Conservation (phyloP, 495 filamentous ascomycete genomes). For the Clohesyomyces aquaticus region DNA sequence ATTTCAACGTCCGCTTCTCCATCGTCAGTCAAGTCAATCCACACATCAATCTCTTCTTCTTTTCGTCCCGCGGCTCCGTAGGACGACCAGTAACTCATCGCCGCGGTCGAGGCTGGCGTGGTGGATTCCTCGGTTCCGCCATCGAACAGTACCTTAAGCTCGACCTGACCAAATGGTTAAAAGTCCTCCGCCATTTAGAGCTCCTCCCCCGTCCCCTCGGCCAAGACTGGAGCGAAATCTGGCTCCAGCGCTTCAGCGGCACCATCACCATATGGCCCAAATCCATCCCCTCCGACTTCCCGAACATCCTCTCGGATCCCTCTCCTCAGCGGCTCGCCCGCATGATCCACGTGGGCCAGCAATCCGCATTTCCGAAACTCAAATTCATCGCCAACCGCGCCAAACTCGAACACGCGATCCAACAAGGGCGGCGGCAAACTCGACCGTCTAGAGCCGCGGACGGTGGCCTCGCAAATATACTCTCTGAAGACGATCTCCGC, state of each 20-base stretch:
- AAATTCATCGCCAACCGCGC: constrained; percentile 87
- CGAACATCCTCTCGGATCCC: constrained; percentile 83
- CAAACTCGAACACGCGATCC: constrained; percentile 78
- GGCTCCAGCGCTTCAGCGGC: constrained; percentile 91
- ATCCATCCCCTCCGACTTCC: constrained; percentile 73
- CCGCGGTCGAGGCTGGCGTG: constrained; percentile 90
- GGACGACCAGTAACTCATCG: constrained; percentile 94
- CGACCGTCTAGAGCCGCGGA: constrained; percentile 33
- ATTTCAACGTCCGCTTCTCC: constrained; percentile 97
- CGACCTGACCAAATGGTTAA: constrained; percentile 94
- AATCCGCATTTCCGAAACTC: constrained; percentile 84
- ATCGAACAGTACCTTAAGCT: constrained; percentile 93
- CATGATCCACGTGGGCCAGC: constrained; percentile 88
- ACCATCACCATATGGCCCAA: constrained; percentile 97
- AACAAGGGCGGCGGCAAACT: constrained; percentile 68
- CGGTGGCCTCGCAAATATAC: constrained; percentile 26
- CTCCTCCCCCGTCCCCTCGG: constrained; percentile 87
- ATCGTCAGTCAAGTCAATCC: constrained; percentile 97
- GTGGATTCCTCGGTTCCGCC: constrained; percentile 89
- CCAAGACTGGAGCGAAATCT: constrained; percentile 95
- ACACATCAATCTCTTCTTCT: constrained; percentile 98
- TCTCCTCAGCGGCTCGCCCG: constrained; percentile 70
- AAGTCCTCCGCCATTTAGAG: constrained; percentile 88
- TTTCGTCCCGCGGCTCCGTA: constrained; percentile 87
- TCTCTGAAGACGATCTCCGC: constrained; percentile 47